phyloP scores from a whole-genome alignment of 345 rosid species.

The Murraya paniculata region DNA sequence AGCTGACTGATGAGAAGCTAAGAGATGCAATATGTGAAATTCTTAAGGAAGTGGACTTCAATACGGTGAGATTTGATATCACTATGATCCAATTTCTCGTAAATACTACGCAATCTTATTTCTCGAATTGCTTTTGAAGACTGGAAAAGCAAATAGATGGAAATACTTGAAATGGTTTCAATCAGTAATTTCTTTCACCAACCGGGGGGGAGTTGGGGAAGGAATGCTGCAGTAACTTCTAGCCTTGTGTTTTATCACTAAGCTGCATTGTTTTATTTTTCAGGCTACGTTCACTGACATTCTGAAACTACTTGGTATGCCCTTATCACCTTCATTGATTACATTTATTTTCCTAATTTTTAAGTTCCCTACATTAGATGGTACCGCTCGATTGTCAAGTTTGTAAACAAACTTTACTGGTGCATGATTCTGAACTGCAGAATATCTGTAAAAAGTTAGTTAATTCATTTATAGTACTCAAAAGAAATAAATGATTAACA shows the following conservation, averaged over 20 bases:
- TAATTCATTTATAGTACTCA: not conserved
- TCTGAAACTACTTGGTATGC: slow-evolving; percentile 74
- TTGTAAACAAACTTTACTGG: not conserved
- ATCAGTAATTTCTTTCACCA: not conserved
- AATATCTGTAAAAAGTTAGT: not conserved
- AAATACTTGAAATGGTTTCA: not conserved
- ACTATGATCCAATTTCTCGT: not conserved
- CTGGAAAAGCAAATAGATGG: not conserved
- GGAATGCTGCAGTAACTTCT: not conserved
- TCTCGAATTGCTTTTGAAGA: not conserved
- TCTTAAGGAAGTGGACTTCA: slow-evolving; percentile 84
- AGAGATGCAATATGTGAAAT: slow-evolving; percentile 68
- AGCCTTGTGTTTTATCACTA: not conserved
- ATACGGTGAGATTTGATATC: slow-evolving; percentile 52
- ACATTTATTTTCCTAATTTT: not conserved
- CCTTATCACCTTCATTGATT: slow-evolving; percentile 8
- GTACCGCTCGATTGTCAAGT: not conserved
- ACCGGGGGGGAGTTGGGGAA: too few relatives aligned
- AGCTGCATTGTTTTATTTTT: slow-evolving; percentile 30
- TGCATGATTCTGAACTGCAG: not conserved
- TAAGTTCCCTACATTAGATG: not conserved
- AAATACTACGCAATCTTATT: not conserved
- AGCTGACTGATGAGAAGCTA: slow-evolving; percentile 58
- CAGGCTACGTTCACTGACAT: slow-evolving; percentile 98
- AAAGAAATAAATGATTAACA: not conserved